Percentiles rank a stretch among this genome's conserved stretches.
Conservation (phyloP, 176 grass and related monocot genomes). For the Rhipidocladum racemiflorum region DNA sequence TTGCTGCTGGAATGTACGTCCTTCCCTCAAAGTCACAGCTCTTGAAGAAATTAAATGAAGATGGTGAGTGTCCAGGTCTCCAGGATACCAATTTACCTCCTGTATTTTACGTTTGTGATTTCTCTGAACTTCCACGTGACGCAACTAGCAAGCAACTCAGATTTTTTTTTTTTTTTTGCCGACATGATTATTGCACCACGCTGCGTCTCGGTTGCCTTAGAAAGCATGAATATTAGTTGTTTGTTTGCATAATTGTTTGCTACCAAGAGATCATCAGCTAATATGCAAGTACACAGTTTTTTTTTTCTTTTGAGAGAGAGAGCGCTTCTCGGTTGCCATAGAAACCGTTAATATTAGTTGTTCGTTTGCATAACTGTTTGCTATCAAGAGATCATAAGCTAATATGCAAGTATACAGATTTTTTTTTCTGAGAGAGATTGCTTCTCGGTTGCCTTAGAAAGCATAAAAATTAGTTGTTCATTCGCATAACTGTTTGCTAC, state of each 20-base stretch:
- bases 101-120: neutral
- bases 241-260: neutral
- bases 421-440: too few species aligned
- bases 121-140: neutral
- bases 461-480: neutral
- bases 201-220: neutral
- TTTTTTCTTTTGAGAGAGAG: too few species aligned
- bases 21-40: conserved; percentile 88
- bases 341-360: neutral
- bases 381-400: neutral
- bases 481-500: neutral
- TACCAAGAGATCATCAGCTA: neutral
- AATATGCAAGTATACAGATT: neutral
- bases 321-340: neutral
- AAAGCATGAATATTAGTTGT: neutral
- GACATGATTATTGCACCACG: neutral
- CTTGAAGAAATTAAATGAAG: conserved; percentile 86
- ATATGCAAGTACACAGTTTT: too few species aligned
- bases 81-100: neutral
- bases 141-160: neutral
- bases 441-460: neutral
- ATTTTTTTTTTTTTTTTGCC: neutral
- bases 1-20: conserved; percentile 81
- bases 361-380: neutral
- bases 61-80: conserved; percentile 54